A percentile compares a stretch with the other conserved stretches of the same genome.
Evolutionary conservation across 495 filamentous ascomycete genomes (phyloP).

Genomic region (Lophiostoma macrostomum): DNA sequence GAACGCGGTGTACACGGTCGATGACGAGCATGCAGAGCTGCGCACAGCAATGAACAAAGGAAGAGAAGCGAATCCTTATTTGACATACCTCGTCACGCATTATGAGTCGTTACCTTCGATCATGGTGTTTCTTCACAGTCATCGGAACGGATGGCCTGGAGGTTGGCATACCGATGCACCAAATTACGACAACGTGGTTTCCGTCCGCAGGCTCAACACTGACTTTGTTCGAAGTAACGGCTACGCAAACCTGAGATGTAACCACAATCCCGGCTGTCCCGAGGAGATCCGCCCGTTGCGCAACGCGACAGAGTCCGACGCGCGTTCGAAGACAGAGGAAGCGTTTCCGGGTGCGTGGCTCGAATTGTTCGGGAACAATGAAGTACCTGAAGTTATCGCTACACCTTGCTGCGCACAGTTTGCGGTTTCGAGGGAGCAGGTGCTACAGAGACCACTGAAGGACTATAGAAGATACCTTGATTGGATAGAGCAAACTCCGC

Average conservation of each 20-base stretch:
- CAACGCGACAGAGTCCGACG: slow-evolving; percentile 37
- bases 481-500: slow-evolving; percentile 60
- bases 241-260: slow-evolving; percentile 52
- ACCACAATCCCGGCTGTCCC: slow-evolving; percentile 47
- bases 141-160: slow-evolving; percentile 42
- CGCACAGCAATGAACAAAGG: slow-evolving; percentile 57
- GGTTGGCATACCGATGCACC: slow-evolving; percentile 49
- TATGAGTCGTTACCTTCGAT: slow-evolving; percentile 48
- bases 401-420: slow-evolving; percentile 71
- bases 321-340: slow-evolving; percentile 38
- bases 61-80: slow-evolving; percentile 56
- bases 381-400: slow-evolving; percentile 50
- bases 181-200: slow-evolving; percentile 36
- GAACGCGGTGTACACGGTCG: slow-evolving; percentile 50
- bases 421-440: slow-evolving; percentile 54
- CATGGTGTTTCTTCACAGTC: slow-evolving; percentile 52
- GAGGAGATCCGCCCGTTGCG: slow-evolving; percentile 39
- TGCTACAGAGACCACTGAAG: slow-evolving; percentile 47
- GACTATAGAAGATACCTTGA: slow-evolving; percentile 54
- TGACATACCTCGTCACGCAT: slow-evolving; percentile 53
- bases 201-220: slow-evolving; percentile 41
- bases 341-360: slow-evolving; percentile 27
- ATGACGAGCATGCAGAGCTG: slow-evolving; percentile 42
- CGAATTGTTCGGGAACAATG: slow-evolving; percentile 23
- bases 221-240: slow-evolving; percentile 46